These are phyloP conservation scores for Boehmeria nivea DNA, from an alignment of 306 rosid species.

Conservation along the genomic window DNA sequence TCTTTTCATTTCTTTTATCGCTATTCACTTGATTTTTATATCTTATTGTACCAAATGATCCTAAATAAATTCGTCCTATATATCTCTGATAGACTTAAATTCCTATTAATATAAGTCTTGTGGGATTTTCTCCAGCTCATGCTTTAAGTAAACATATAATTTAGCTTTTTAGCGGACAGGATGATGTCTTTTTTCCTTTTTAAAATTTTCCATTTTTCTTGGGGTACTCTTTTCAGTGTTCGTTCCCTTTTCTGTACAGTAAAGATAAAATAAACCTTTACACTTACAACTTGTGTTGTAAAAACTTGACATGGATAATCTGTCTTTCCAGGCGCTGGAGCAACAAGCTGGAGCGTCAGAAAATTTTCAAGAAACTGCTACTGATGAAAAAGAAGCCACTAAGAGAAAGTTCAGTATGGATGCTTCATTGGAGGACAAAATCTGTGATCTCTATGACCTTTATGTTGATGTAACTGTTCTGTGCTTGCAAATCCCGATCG, in stretches of 20 bases:
- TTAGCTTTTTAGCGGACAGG: too few species aligned
- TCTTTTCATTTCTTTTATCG: too few species aligned
- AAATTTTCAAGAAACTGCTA: constrained; percentile 51
- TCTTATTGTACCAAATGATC: too few species aligned
- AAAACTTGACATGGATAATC: constrained; percentile 23
- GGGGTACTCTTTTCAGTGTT: not conserved
- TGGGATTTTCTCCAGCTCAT: too few species aligned
- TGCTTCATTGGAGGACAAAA: constrained; percentile 80
- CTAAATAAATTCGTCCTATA: too few species aligned
- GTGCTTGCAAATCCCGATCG: constrained; percentile 22
- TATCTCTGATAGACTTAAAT: too few species aligned
- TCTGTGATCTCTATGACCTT: constrained; percentile 98
- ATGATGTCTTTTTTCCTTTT: too few species aligned
- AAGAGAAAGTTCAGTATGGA: constrained; percentile 71
- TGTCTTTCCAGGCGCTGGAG: constrained; percentile 41
- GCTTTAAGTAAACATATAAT: too few species aligned
- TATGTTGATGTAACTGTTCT: constrained; percentile 72
- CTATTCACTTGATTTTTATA: too few species aligned
- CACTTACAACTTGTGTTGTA: not conserved
- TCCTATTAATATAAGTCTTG: too few species aligned
- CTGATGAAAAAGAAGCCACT: constrained; percentile 55
- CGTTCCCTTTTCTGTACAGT: constrained; percentile 10
- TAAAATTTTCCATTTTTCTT: too few species aligned
- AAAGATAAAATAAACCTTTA: not conserved
- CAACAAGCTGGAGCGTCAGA: constrained; percentile 61